Conservation (phyloP, 495 filamentous ascomycete species). For the Talaromyces adpressus region DNA sequence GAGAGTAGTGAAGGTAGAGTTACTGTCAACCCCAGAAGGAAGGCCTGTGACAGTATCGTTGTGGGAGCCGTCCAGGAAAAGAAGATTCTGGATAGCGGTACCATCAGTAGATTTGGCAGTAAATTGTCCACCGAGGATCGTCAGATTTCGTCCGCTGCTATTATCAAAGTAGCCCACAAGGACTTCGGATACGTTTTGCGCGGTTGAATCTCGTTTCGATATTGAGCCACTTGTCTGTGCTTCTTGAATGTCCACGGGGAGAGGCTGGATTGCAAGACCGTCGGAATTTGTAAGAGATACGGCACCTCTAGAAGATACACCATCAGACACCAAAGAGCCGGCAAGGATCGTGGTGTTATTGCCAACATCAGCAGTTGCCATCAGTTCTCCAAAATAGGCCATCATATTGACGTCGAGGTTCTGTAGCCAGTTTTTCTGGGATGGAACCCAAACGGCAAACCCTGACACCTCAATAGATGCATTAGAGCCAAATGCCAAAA, state of each 20-base stretch:
- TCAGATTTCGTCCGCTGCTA: slow-evolving; percentile 63
- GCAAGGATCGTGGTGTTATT: slow-evolving; percentile 61
- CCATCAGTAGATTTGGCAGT: slow-evolving; percentile 61
- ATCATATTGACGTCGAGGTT: slow-evolving; percentile 64
- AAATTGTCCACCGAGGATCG: slow-evolving; percentile 86
- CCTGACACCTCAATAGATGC: slow-evolving; percentile 55
- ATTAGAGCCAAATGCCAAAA: slow-evolving; percentile 59
- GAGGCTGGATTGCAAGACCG: slow-evolving; percentile 37
- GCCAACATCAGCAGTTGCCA: slow-evolving; percentile 56
- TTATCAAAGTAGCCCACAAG: slow-evolving; percentile 72
- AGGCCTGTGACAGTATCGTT: slow-evolving; percentile 64
- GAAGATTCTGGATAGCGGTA: slow-evolving; percentile 67
- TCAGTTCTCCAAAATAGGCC: slow-evolving; percentile 62
- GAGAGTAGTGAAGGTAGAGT: slow-evolving; percentile 71
- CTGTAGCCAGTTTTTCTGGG: slow-evolving; percentile 78
- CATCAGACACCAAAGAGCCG: slow-evolving; percentile 68
- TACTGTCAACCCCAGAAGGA: slow-evolving; percentile 52
- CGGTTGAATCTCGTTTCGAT: slow-evolving; percentile 50
- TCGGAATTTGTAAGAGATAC: slow-evolving; percentile 50
- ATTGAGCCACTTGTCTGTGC: slow-evolving; percentile 24
- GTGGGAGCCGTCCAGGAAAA: slow-evolving; percentile 61
- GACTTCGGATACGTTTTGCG: slow-evolving; percentile 52
- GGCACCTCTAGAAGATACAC: slow-evolving; percentile 59
- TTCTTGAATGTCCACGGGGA: slow-evolving; percentile 56
- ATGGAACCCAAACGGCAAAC: slow-evolving; percentile 94